These are phyloP conservation scores for Auriscalpium vulgare DNA, from an alignment of 768 basidiomycete species.

Conservation along the genomic window DNA sequence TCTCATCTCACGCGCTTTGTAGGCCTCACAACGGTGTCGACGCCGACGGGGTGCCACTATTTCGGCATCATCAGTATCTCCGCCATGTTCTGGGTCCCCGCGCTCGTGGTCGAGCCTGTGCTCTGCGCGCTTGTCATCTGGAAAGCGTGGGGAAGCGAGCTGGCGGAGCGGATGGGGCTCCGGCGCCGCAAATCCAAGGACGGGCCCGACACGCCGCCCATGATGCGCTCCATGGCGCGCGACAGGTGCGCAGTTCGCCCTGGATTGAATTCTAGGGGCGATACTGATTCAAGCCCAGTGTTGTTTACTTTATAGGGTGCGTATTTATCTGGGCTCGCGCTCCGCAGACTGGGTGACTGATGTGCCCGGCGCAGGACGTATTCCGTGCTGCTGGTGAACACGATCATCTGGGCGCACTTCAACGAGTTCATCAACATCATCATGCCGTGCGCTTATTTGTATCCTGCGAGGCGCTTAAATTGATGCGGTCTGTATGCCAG, in stretches of 20 bases:
- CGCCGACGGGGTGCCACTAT: background rate
- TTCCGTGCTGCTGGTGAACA: background rate
- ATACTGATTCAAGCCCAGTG: background rate
- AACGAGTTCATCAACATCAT: background rate
- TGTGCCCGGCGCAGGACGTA: too few species aligned
- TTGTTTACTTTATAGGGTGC: background rate
- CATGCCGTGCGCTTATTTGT: background rate
- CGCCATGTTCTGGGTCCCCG: background rate
- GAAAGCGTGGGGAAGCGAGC: constrained; percentile 1
- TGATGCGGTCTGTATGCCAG: background rate
- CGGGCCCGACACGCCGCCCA: background rate
- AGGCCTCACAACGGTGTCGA: background rate
- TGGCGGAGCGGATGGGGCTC: background rate
- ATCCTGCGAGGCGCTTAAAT: background rate
- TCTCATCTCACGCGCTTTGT: background rate
- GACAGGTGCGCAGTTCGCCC: background rate
- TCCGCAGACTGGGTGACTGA: background rate
- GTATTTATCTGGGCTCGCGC: background rate
- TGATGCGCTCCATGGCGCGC: background rate
- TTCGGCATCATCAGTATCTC: background rate
- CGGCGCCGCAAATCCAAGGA: background rate
- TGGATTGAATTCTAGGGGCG: too few species aligned
- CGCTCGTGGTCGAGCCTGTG: background rate
- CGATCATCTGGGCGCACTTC: background rate
- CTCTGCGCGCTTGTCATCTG: background rate